A percentile compares a stretch with the other conserved stretches of the same genome.
phyloP scores from a whole-genome alignment of 2,329 filamentous ascomycete genomes.

The Shiraia bambusicola region DNA sequence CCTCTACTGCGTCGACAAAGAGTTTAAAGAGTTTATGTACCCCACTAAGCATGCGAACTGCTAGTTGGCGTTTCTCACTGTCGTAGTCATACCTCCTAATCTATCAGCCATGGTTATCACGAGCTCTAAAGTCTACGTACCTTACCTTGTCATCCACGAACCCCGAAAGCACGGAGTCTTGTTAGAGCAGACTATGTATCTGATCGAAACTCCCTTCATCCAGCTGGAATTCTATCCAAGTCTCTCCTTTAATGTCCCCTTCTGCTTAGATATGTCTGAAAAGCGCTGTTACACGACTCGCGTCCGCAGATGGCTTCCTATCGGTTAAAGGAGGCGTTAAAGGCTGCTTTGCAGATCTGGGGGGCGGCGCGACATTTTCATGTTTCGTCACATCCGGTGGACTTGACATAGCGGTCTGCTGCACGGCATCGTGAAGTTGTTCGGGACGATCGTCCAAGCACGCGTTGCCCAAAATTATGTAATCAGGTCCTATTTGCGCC shows the following conservation, averaged over 20 bases:
- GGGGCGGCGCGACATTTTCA: constrained; percentile 17
- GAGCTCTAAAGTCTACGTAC: constrained; percentile 4
- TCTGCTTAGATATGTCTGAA: constrained; percentile 16
- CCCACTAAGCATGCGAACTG: constrained; percentile 17
- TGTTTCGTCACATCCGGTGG: constrained; percentile 7
- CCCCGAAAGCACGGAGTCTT: constrained; percentile 10
- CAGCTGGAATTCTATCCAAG: constrained; percentile 17
- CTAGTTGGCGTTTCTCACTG: constrained; percentile 6
- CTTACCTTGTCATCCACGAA: constrained; percentile 11
- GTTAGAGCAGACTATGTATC: constrained; percentile 7
- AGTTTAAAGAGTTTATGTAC: no score
- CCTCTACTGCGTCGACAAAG: no score
- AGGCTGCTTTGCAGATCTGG: constrained; percentile 15
- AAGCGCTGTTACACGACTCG: constrained; percentile 11
- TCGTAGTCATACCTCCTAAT: constrained; percentile 16
- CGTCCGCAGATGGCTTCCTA: constrained; percentile 13
- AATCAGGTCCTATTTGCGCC: no score
- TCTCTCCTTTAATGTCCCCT: constrained; percentile 6
- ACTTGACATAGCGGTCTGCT: constrained; percentile 19
- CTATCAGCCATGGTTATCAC: constrained; percentile 4
- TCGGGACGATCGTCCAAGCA: no score
- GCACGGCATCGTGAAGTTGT: no score
- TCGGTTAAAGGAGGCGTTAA: constrained; percentile 21
- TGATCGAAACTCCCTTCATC: constrained; percentile 12
- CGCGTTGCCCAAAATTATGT: no score